phyloP scores from a whole-genome alignment of 805 yeast species.

The Kodamaea restingae region DNA sequence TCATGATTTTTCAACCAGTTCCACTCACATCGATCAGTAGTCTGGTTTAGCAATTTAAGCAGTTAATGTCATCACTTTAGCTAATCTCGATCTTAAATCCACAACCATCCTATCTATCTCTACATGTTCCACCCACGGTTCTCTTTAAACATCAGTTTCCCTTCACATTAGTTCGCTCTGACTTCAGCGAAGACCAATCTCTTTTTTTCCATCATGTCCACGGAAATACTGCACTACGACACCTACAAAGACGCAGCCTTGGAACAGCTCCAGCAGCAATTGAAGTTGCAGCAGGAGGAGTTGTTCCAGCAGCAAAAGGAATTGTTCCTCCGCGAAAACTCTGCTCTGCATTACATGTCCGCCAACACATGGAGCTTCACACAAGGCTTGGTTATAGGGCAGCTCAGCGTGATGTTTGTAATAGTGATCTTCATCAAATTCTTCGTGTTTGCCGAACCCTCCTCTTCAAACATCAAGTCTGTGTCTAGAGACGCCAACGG shows the following conservation, averaged over 20 bases:
- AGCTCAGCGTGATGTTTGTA: conserved; percentile 62
- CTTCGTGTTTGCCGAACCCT: conserved; percentile 69
- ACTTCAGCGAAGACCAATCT: too few relatives aligned
- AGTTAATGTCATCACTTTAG: too few relatives aligned
- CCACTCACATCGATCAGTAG: too few relatives aligned
- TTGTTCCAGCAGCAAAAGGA: conserved; percentile 26
- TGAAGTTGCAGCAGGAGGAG: conserved; percentile 28
- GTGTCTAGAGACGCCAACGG: conserved; percentile 27
- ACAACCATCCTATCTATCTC: too few relatives aligned
- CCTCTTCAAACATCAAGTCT: conserved; percentile 34
- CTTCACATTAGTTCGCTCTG: too few relatives aligned
- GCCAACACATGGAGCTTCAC: conserved; percentile 58
- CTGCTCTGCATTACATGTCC: conserved; percentile 10
- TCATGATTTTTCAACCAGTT: too few relatives aligned
- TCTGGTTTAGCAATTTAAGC: too few relatives aligned
- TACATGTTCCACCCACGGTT: too few relatives aligned
- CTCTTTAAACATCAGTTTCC: too few relatives aligned
- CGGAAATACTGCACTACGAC: neutral
- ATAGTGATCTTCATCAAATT: conserved; percentile 65
- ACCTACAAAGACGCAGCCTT: neutral
- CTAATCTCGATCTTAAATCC: too few relatives aligned
- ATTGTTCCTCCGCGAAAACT: conserved; percentile 16
- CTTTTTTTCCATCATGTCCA: neutral
- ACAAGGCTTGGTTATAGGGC: conserved; percentile 72
- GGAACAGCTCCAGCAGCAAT: conserved; percentile 24